Base-by-base conservation (phyloP, 2,329 filamentous ascomycete species). In the Cephalotrichum gorgonifer region DNA sequence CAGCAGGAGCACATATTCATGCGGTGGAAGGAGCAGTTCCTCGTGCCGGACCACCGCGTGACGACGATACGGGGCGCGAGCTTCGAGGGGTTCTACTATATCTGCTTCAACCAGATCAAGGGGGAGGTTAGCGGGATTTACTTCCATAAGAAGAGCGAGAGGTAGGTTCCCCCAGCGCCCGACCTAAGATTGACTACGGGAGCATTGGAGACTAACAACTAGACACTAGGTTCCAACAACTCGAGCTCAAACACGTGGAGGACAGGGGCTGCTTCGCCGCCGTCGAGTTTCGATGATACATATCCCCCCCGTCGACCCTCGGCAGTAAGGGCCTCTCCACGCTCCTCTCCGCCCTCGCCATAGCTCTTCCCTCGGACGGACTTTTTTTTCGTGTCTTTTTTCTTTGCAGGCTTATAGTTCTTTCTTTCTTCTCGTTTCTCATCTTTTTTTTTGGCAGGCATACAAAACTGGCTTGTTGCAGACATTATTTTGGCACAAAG, bases 81-180 rank as follows among this genome's bases (percentile, higher is more conserved):
- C 61, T 98, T 97, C 52, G 93, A 98, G 62, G 93, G 93, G 0
- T 98, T 98, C 64, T 98, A 97, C 64, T 98, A 98, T 62, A 97
- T 98, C 56, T 96, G 90, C 70, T 97, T 97, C 71, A 95, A 97
- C 65, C 91, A 97, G 67, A 72, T 88, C 44, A 79, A 83, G 54
- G 93, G 91, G 7, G 83, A 78, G 54, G 86, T 98, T 38, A 90
- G 82, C 60, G 93, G 93, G 17, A 95, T 97, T 51, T 98, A 98
- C 68, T 98, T 95, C 64, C 93, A 98, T 69, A 86, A 88, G 12
- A 95, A 95, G 71, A 97, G 90, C 69, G 91, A 97, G 71, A 95
- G 91, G 88, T 96, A 68, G 3, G 15, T 35, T 44, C 14, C 23
- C 35, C 26, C 31, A n/a, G n/a, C n/a, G n/a, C n/a, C n/a, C 15